Evolutionary conservation across 495 filamentous ascomycete genomes (phyloP).

Genomic region (Acidomyces sp.): DNA sequence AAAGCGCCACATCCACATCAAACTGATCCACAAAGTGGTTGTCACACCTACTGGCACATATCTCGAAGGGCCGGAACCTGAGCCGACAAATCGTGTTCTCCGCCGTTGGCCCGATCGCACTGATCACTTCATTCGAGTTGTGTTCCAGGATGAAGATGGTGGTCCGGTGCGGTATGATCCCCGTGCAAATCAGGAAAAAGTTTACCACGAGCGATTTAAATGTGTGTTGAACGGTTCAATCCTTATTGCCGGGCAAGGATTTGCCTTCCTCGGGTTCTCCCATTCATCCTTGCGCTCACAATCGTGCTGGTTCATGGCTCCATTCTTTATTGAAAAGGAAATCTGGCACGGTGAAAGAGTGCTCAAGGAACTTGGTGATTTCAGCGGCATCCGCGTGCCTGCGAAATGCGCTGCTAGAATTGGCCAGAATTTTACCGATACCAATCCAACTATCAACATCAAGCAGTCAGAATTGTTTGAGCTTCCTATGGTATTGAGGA

Average conservation of each 20-base stretch:
- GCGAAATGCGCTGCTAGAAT: slow-evolving; percentile 71
- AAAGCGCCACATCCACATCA: slow-evolving; percentile 27
- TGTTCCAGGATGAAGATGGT: slow-evolving; percentile 63
- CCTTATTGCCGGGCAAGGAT: slow-evolving; percentile 48
- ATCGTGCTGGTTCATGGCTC: slow-evolving; percentile 61
- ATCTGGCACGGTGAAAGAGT: slow-evolving; percentile 37
- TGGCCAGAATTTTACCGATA: slow-evolving; percentile 74
- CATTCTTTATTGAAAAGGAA: slow-evolving; percentile 36
- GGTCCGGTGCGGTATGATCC: slow-evolving; percentile 46
- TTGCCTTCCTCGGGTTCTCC: slow-evolving; percentile 65
- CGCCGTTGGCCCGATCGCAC: slow-evolving; percentile 51
- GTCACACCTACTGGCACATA: slow-evolving; percentile 56
- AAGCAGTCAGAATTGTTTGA: slow-evolving; percentile 27
- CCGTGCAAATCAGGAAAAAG: slow-evolving; percentile 36
- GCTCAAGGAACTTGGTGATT: slow-evolving; percentile 52
- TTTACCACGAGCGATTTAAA: slow-evolving; percentile 48
- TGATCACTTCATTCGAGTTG: slow-evolving; percentile 56
- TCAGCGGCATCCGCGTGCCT: slow-evolving; percentile 47
- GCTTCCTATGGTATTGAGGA: slow-evolving; percentile 19
- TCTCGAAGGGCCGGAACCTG: slow-evolving; percentile 57
- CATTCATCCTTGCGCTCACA: slow-evolving; percentile 62
- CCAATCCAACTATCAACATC: slow-evolving; percentile 30
- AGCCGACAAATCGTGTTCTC: slow-evolving; percentile 60
- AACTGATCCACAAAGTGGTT: slow-evolving; percentile 44
- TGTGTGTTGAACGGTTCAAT: slow-evolving; percentile 42